Evolutionary conservation across 148 eudicot species (phyloP).

Genomic region (Camellia japonica): DNA sequence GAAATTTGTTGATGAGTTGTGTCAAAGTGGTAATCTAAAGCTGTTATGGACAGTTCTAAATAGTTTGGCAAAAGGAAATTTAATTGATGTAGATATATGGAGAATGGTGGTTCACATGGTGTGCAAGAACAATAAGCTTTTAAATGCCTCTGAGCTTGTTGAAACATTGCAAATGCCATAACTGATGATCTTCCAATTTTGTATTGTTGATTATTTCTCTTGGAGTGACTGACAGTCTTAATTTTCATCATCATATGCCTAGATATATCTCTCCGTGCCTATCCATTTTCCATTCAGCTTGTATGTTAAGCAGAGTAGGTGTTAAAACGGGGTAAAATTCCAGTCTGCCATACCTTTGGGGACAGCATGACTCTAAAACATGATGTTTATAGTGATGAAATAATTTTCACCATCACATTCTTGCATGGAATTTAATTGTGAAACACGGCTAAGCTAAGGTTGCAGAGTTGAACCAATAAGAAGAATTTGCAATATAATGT

Average conservation of each 20-base stretch:
- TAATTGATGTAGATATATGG: constrained; percentile 51
- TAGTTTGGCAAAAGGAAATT: constrained; percentile 45
- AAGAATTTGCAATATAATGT: too few species aligned
- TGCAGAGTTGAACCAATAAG: too few species aligned
- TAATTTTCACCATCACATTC: too few species aligned
- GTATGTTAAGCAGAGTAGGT: too few species aligned
- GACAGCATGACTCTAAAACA: too few species aligned
- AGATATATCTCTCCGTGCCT: too few species aligned
- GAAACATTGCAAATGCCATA: constrained; percentile 22
- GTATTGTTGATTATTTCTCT: not conserved
- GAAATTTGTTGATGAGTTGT: constrained; percentile 24
- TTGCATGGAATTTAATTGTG: too few species aligned
- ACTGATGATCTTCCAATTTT: not conserved
- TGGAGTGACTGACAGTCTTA: not conserved
- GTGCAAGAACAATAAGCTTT: constrained; percentile 22
- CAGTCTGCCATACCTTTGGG: too few species aligned
- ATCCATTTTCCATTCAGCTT: too few species aligned
- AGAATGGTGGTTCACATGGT: constrained; percentile 36
- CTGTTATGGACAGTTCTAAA: constrained; percentile 37
- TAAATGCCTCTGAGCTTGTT: constrained; percentile 25
- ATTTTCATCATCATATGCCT: not conserved
- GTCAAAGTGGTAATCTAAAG: constrained; percentile 26
- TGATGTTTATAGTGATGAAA: too few species aligned
- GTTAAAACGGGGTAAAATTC: too few species aligned
- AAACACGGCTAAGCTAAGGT: too few species aligned